phyloP scores from a whole-genome alignment of 192 early-diverging fungal species.

The Diversispora epigaea region DNA sequence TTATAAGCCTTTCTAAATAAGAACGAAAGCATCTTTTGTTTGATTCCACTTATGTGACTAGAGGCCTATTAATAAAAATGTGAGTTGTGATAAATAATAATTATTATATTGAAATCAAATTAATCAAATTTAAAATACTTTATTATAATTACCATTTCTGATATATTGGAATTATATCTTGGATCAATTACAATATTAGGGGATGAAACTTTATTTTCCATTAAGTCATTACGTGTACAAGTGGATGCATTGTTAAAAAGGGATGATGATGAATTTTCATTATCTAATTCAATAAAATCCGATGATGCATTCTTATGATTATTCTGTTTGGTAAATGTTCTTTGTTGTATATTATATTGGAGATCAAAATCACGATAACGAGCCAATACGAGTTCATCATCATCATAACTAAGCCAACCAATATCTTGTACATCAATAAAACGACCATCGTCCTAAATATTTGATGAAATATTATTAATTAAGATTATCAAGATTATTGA shows the following conservation, averaged over 20 bases:
- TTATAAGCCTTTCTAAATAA: slow-evolving; percentile 57
- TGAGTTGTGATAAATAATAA: background rate
- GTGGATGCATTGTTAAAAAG: slow-evolving; percentile 23
- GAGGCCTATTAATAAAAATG: slow-evolving; percentile 30
- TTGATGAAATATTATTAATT: background rate
- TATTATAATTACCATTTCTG: no score
- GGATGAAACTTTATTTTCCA: slow-evolving; percentile 30
- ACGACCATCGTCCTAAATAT: slow-evolving; percentile 50
- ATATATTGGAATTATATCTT: no score
- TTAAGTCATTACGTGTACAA: slow-evolving; percentile 22
- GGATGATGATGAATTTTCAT: slow-evolving; percentile 16
- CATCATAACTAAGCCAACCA: slow-evolving; percentile 65
- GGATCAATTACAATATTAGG: slow-evolving; percentile 24
- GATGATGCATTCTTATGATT: slow-evolving; percentile 30
- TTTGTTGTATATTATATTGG: slow-evolving; percentile 34
- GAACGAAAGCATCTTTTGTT: slow-evolving; percentile 67
- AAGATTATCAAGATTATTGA: no score
- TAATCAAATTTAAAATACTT: no score
- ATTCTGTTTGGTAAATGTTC: background rate
- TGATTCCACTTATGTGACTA: slow-evolving; percentile 59
- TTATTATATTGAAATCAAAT: no score
- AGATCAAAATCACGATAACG: slow-evolving; percentile 48
- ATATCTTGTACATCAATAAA: slow-evolving; percentile 58
- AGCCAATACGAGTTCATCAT: slow-evolving; percentile 58
- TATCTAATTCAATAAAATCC: slow-evolving; percentile 7